Conservation (phyloP, 805 yeast species). For the Metschnikowia henanensis region DNA sequence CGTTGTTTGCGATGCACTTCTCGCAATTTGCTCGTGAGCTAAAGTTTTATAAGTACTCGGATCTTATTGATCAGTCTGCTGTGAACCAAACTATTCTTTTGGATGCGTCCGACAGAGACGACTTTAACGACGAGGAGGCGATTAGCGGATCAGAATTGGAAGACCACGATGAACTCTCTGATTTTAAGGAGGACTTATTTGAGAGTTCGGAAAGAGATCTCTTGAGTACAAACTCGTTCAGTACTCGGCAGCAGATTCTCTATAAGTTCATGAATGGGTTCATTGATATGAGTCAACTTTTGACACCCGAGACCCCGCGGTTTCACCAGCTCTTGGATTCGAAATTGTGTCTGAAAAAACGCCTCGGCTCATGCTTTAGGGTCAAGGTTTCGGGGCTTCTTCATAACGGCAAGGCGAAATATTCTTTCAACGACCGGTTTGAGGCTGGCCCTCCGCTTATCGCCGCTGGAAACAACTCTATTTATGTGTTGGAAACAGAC, state of each 20-base stretch:
- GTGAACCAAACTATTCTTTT: constrained; percentile 64
- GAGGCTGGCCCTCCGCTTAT: constrained; percentile 45
- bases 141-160: neutral
- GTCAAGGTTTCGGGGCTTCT: constrained; percentile 33
- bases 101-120: constrained; percentile 37
- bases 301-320: constrained; percentile 5
- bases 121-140: constrained; percentile 24
- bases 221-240: constrained; percentile 22
- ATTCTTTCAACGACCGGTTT: constrained; percentile 56
- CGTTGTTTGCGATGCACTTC: constrained; percentile 45
- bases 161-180: neutral
- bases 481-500: constrained; percentile 63
- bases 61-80: constrained; percentile 55
- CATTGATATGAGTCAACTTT: constrained; percentile 28
- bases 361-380: constrained; percentile 58
- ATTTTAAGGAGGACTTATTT: neutral
- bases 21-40: constrained; percentile 70
- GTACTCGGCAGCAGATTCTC: constrained; percentile 38
- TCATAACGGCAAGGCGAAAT: constrained; percentile 13
- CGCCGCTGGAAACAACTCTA: constrained; percentile 60
- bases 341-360: constrained; percentile 54
- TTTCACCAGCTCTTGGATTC: constrained; percentile 45
- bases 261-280: constrained; percentile 64
- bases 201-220: neutral
- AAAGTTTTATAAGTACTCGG: constrained; percentile 53